Evolutionary conservation across 2,329 filamentous ascomycete species (phyloP).

Genomic region (Exutisphaerella laricina): DNA sequence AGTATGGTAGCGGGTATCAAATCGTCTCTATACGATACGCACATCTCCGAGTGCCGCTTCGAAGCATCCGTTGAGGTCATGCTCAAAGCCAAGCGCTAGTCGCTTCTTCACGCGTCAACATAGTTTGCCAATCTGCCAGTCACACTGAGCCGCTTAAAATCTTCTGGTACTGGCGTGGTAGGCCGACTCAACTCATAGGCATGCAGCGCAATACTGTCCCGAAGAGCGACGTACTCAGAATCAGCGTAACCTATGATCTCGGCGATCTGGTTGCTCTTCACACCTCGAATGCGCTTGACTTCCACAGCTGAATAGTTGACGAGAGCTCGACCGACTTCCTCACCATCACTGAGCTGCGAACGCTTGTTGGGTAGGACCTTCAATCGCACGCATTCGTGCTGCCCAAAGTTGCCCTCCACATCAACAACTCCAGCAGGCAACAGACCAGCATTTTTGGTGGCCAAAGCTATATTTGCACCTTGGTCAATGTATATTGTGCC

Average conservation of each 20-base stretch:
- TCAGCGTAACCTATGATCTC: slow-evolving; percentile 82
- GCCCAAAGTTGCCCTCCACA: slow-evolving; percentile 79
- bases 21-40: no score
- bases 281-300: slow-evolving; percentile 76
- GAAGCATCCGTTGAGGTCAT: slow-evolving; percentile 2
- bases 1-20: no score
- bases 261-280: slow-evolving; percentile 75
- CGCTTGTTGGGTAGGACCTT: slow-evolving; percentile 63
- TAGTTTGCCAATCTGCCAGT: slow-evolving; percentile 27
- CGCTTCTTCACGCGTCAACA: slow-evolving; percentile 22
- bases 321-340: slow-evolving; percentile 79
- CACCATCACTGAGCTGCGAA: slow-evolving; percentile 35
- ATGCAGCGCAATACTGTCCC: slow-evolving; percentile 81
- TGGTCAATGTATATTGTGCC: slow-evolving; percentile 88
- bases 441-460: slow-evolving; percentile 71
- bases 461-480: slow-evolving; percentile 76
- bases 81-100: not conserved
- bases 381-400: slow-evolving; percentile 86
- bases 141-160: slow-evolving; percentile 24
- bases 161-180: slow-evolving; percentile 24
- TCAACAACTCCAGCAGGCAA: slow-evolving; percentile 87
- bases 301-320: slow-evolving; percentile 90
- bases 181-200: slow-evolving; percentile 28
- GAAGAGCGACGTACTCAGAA: slow-evolving; percentile 84
- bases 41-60: no score